Evolutionary conservation across 345 rosid genomes (phyloP).

Genomic region (Pistacia atlantica): DNA sequence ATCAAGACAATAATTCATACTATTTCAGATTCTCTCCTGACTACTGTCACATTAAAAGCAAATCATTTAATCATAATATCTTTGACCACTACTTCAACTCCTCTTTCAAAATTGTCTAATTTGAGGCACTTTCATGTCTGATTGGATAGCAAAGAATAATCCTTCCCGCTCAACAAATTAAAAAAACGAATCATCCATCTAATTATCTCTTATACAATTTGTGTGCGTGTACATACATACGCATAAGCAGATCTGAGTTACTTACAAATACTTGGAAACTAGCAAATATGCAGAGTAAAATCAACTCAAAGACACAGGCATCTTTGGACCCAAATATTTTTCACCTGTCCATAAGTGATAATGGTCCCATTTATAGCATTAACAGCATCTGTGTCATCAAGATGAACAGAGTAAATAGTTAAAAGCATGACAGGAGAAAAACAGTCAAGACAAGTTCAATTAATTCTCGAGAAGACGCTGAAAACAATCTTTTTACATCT

Average conservation of each 20-base stretch:
- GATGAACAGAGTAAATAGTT: neutral
- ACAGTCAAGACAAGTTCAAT: too few species aligned
- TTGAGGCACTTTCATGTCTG: neutral
- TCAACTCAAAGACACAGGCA: neutral
- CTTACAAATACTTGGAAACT: neutral
- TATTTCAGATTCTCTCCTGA: too few species aligned
- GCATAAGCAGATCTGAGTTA: neutral
- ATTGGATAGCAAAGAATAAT: neutral
- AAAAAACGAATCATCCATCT: neutral
- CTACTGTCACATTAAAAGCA: too few species aligned
- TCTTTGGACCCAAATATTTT: neutral
- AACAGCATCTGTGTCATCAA: conserved; percentile 53
- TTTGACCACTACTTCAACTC: too few species aligned
- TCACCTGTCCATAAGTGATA: conserved; percentile 90
- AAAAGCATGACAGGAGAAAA: neutral
- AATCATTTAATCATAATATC: too few species aligned
- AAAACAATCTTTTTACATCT: neutral
- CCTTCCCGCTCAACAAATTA: neutral
- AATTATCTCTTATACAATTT: neutral
- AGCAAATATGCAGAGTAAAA: neutral
- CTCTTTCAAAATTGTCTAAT: too few species aligned
- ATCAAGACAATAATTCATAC: neutral
- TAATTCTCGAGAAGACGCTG: too few species aligned
- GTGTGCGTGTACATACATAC: neutral
- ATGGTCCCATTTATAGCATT: conserved; percentile 76